Conservation (phyloP, 225 moss, liverwort and hornwort genomes). For the Neckera pumila region DNA sequence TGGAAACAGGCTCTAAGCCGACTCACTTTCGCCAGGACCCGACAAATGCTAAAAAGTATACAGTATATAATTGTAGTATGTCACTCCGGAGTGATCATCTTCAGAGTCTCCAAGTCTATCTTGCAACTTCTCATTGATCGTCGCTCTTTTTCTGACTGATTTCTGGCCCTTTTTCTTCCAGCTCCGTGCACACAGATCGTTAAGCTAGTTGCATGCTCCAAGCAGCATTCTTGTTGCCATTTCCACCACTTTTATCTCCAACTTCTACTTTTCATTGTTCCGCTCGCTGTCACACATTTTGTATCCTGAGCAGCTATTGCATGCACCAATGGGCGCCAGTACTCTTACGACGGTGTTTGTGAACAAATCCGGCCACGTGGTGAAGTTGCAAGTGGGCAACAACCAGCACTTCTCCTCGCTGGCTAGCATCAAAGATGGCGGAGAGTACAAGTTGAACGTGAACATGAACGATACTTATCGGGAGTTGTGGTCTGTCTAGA, state of each 20-base stretch:
- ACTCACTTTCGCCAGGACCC: too few relatives aligned
- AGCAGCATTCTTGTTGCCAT: background rate
- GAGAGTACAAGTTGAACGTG: background rate
- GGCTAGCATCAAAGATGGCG: background rate
- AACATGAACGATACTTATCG: background rate
- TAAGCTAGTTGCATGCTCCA: background rate
- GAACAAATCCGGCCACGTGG: background rate
- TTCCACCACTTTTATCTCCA: background rate
- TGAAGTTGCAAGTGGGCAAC: conserved; percentile 3
- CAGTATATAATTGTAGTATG: background rate
- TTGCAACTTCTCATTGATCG: background rate
- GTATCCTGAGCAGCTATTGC: too few relatives aligned
- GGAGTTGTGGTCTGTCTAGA: background rate
- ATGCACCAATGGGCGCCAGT: background rate
- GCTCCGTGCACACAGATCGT: background rate
- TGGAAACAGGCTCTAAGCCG: background rate
- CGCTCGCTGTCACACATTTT: background rate
- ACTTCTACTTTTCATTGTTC: background rate
- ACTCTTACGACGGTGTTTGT: background rate
- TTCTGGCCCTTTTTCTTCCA: background rate
- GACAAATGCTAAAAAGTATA: background rate
- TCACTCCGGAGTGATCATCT: background rate
- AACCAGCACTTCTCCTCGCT: background rate
- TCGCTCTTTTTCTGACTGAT: background rate
- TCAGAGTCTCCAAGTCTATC: background rate